Base-by-base conservation (phyloP, 1,284 basidiomycete species). In the Melampsora abietis-canadensis region DNA sequence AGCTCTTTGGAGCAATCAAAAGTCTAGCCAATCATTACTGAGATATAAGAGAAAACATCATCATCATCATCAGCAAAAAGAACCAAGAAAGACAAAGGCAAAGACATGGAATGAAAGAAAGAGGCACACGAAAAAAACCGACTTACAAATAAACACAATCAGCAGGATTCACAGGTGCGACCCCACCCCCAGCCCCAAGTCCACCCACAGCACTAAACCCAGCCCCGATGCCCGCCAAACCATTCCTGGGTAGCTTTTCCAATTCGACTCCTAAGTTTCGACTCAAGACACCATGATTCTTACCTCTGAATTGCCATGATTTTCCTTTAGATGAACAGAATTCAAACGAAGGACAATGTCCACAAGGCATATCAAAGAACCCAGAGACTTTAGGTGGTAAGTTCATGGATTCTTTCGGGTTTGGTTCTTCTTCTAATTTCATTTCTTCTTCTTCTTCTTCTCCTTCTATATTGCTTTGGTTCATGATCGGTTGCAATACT, bases 111-210 rank as follows among this genome's bases (percentile, higher is more conserved):
- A 19, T 4, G 24, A 51, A 4, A 17, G 7, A n/a, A 19, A 54
- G 2, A 54, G 0, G 4, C 27, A 54, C 5, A 21, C n/a, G 4
- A 19, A 54, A 10, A 4, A 19, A 54, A 54, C 17, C 34, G 47
- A 68, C 73, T 24, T n/a, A 75, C 73, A 75, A 75, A 65, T 75
- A 75, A 40, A 68, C n/a, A 67, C 73, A 75, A 61, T 75, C 73
- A 19, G 66, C 73, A 1, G 73, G 73, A 44, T 75, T 75, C n/a
- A 75, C 73, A 12, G 73, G 73, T 12, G 73, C 73, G 30, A 75
- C 73, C 27, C 66, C 66, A 54, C 73, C 66, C 30, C 15, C 65
- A 14, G 65, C 73, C 17, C 73, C 73, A 0, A 75, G 54, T 21
- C 73, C 73, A n/a, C 73, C 73, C 4, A 75, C 14, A 24, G 65